Percentiles rank a stretch among this genome's conserved stretches.
Conservation (phyloP, 1,139 yeast species). For the Candida labiduridarum region DNA sequence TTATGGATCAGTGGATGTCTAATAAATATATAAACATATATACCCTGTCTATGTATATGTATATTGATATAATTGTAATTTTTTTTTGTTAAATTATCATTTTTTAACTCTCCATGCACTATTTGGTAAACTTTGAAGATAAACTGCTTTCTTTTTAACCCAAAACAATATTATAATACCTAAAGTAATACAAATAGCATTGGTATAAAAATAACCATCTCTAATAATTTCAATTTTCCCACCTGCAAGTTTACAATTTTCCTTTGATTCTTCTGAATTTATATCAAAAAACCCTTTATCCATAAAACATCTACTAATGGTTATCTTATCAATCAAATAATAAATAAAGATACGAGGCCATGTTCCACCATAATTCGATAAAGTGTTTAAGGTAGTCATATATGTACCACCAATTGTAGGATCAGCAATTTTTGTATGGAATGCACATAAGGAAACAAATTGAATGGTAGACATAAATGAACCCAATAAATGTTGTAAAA, state of each 20-base stretch:
- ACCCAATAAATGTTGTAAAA: slow-evolving; percentile 79
- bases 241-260: slow-evolving; percentile 51
- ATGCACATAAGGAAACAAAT: slow-evolving; percentile 91
- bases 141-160: slow-evolving; percentile 60
- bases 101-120: slow-evolving; percentile 66
- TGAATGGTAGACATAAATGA: slow-evolving; percentile 95
- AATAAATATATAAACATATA: not conserved
- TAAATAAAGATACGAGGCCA: slow-evolving; percentile 90
- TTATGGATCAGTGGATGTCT: slow-evolving; percentile 8
- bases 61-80: not conserved
- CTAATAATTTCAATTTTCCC: slow-evolving; percentile 58
- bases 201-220: slow-evolving; percentile 88
- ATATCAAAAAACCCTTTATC: slow-evolving; percentile 16
- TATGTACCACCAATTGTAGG: slow-evolving; percentile 97
- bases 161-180: slow-evolving; percentile 74
- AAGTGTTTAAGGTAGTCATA: slow-evolving; percentile 93
- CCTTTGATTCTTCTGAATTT: slow-evolving; percentile 39
- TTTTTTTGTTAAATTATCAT: not conserved
- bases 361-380: slow-evolving; percentile 93
- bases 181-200: slow-evolving; percentile 64
- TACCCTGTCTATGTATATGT: not conserved
- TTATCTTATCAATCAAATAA: slow-evolving; percentile 76
- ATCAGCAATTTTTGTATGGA: slow-evolving; percentile 94
- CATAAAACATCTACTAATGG: slow-evolving; percentile 57
- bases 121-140: slow-evolving; percentile 64